phyloP scores from a whole-genome alignment of 2,329 filamentous ascomycete genomes.

The Emergomyces pasteurianus region DNA sequence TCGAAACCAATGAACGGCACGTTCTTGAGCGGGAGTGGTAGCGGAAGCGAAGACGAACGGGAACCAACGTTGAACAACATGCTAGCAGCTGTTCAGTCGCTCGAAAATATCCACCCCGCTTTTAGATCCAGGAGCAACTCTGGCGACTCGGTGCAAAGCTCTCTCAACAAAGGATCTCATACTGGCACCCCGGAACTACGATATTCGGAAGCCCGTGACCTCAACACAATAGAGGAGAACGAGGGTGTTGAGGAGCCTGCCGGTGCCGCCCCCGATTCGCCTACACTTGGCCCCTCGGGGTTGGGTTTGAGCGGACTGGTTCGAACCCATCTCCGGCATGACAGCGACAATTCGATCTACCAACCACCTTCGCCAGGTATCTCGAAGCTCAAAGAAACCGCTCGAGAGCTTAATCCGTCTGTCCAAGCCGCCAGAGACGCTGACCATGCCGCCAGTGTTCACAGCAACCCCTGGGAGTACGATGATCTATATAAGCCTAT shows the following conservation, averaged over 20 bases:
- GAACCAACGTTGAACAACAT: constrained; percentile 15
- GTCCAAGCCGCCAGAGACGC: constrained; percentile 22
- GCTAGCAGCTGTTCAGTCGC: constrained; percentile 16
- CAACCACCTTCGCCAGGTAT: constrained; percentile 43
- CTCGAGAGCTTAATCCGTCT: constrained; percentile 16
- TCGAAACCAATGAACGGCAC: constrained; percentile 14
- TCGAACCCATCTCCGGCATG: constrained; percentile 67
- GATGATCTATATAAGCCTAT: constrained; percentile 35
- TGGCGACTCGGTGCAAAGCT: constrained; percentile 4
- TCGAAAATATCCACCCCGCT: constrained; percentile 27
- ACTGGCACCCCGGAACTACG: constrained; percentile 23
- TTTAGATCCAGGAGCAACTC: constrained; percentile 24
- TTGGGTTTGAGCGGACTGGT: constrained; percentile 68
- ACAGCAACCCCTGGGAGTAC: constrained; percentile 44
- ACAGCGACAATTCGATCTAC: constrained; percentile 71
- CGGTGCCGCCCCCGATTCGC: constrained; percentile 49
- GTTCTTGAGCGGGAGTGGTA: constrained; percentile 30
- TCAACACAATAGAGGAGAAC: constrained; percentile 30
- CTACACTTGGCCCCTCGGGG: constrained; percentile 56
- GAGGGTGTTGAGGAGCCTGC: constrained; percentile 7
- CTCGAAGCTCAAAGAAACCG: constrained; percentile 22
- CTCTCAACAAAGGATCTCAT: constrained; percentile 19
- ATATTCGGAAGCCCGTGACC: constrained; percentile 27
- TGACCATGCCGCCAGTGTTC: constrained; percentile 37
- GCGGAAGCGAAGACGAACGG: constrained; percentile 24